Percentiles rank a stretch among this genome's conserved stretches.
phyloP scores from a whole-genome alignment of 805 yeast genomes.

The Sugiyamaella smithiae region DNA sequence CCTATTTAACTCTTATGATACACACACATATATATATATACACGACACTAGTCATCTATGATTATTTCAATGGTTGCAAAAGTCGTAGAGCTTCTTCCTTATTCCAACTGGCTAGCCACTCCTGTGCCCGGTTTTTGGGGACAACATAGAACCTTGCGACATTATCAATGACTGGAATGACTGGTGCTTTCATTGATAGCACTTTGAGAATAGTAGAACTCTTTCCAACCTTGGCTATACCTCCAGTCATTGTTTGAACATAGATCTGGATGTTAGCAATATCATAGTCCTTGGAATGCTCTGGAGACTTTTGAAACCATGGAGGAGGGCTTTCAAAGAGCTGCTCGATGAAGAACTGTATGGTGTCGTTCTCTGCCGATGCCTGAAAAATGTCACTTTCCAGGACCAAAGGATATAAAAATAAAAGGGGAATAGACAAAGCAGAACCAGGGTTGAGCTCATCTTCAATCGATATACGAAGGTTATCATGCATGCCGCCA shows the following conservation, averaged over 20 bases:
- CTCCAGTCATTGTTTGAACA: constrained; percentile 82
- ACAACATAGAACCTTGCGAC: constrained; percentile 71
- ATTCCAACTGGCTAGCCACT: constrained; percentile 53
- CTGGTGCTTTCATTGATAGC: constrained; percentile 58
- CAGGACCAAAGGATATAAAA: constrained; percentile 77
- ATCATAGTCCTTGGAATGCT: constrained; percentile 54
- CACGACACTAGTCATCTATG: not conserved
- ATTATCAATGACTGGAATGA: constrained; percentile 74
- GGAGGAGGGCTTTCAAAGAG: constrained; percentile 64
- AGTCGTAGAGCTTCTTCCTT: constrained; percentile 26
- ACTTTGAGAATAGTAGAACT: constrained; percentile 64
- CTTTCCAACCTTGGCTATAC: constrained; percentile 80
- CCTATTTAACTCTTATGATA: too few species aligned
- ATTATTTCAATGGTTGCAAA: not conserved
- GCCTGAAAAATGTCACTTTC: constrained; percentile 81
- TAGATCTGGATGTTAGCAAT: constrained; percentile 62
- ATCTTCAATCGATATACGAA: constrained; percentile 28
- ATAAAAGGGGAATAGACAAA: constrained; percentile 73
- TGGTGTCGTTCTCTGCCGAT: constrained; percentile 68
- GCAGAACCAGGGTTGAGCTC: constrained; percentile 54
- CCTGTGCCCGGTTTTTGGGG: constrained; percentile 62
- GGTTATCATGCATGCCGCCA: constrained; percentile 41
- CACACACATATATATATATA: not conserved
- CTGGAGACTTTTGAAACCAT: constrained; percentile 59
- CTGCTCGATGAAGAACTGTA: constrained; percentile 57